These are phyloP conservation scores for Diutina scorzettiae DNA, from an alignment of 1,139 yeast species.

Conservation along the genomic window DNA sequence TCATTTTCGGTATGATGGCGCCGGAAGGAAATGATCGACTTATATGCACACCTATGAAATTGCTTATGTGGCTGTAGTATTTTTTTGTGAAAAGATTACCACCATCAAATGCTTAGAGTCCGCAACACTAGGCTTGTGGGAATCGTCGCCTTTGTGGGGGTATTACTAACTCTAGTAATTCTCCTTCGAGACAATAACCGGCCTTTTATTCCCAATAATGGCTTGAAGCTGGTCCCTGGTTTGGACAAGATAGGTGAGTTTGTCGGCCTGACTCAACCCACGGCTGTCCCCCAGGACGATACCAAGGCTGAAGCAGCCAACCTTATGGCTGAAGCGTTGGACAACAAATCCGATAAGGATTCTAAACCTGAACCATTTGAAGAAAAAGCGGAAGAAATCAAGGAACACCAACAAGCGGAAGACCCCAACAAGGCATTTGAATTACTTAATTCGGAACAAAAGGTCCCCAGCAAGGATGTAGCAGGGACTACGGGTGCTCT, in stretches of 20 bases:
- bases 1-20: too few relatives aligned
- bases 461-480: neutral
- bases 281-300: neutral
- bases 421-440: neutral
- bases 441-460: too few relatives aligned
- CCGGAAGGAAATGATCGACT: too few relatives aligned
- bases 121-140: neutral
- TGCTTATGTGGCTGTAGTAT: too few relatives aligned
- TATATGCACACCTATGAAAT: too few relatives aligned
- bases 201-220: constrained; percentile 1
- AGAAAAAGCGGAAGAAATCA: neutral
- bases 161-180: neutral
- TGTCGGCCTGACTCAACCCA: neutral
- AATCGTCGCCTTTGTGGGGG: neutral
- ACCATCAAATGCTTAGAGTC: neutral
- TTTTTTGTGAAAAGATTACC: too few relatives aligned
- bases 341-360: neutral
- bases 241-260: neutral
- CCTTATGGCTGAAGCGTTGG: neutral
- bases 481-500: constrained; percentile 2
- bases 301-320: neutral
- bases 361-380: neutral
- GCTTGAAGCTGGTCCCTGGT: neutral
- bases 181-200: neutral
- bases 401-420: neutral